Evolutionary conservation across 2,329 filamentous ascomycete genomes (phyloP).

Genomic region (Sporothrix dimorphospora): DNA sequence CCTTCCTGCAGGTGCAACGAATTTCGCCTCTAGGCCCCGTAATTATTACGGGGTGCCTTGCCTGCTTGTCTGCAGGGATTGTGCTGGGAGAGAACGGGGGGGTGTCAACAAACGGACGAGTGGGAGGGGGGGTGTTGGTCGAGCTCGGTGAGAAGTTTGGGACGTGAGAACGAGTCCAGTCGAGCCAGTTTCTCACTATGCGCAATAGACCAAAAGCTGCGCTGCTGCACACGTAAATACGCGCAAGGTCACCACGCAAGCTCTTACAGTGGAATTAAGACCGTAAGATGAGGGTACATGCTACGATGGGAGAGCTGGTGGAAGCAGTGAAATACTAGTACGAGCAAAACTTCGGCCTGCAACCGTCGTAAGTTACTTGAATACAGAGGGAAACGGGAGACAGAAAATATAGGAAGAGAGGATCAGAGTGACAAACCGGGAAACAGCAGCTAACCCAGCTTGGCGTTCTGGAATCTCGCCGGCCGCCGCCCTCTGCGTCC

Average conservation of each 20-base stretch:
- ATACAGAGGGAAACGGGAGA: background rate
- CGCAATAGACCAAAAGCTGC: background rate
- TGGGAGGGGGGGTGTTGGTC: background rate
- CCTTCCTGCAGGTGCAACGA: slow-evolving; percentile 19
- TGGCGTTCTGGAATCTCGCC: background rate
- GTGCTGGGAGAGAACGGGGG: background rate
- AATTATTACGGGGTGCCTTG: slow-evolving; percentile 14
- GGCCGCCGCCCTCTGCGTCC: background rate
- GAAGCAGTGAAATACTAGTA: background rate
- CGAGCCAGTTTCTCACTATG: background rate
- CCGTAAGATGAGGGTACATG: background rate
- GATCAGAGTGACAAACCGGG: background rate
- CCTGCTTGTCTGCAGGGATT: slow-evolving; percentile 1
- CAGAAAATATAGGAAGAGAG: no score
- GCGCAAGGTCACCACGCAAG: background rate
- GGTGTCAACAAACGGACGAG: slow-evolving; percentile 7
- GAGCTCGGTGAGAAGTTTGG: slow-evolving; percentile 33
- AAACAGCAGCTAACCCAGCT: background rate
- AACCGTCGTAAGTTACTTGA: no score
- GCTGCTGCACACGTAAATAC: background rate
- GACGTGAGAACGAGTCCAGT: background rate
- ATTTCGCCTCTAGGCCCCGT: slow-evolving; percentile 17
- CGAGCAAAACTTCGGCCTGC: no score
- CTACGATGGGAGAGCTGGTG: no score
- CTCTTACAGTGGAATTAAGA: background rate